Evolutionary conservation across 1,139 yeast species (phyloP), one percentile per base, ranked within the genome.

Genomic region (Diutina pseudorugosa): DNA sequence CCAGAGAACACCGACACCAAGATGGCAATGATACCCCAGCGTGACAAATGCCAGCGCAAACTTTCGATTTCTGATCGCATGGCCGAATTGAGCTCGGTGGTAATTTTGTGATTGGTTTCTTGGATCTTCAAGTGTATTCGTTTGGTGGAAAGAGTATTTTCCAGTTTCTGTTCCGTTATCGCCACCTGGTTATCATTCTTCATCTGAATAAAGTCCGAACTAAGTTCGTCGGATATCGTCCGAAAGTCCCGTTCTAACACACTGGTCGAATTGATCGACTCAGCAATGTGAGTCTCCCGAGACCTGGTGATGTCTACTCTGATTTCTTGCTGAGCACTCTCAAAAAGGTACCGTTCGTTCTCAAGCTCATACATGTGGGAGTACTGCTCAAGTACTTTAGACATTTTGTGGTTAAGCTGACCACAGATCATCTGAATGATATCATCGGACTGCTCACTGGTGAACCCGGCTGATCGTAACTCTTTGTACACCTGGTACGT

Each of bases 301-400:
- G 85, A 77, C 51, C 85, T 76, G 48, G 85, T 83, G 21, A 90
- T 79, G 60, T 90, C 96, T 43, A 87, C 89, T 52, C 86, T 67
- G 47, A 93, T 70, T 64, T 93, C 98, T 54, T 93, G 85, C 58
- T 90, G 88, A 0, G 97, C 96, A 50, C 97, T 95, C 63, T 90
- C 94, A 66, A 90, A 91, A 30, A 93, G 70, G 64, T 93, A 93
- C 23, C 81, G 78, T 61, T 90, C 96, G 61, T 90, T 91, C 57
- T 89, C 96, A 18, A 89, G 71, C 58, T 88, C 95, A 57, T 80
- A 79, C 25, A 70, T 69, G 41, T 88, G 87, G 8, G 89, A 75
- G 61, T 79, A 81, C 56, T 77, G 77, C 2, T 77, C 74, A 41
- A 81, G 75, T 48, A 86, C 70, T 60, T 79, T 78, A 6, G 77